Percentiles rank a stretch among this genome's conserved stretches.
phyloP scores from a whole-genome alignment of 495 filamentous ascomycete genomes.

The Tetracladium setigerum region DNA sequence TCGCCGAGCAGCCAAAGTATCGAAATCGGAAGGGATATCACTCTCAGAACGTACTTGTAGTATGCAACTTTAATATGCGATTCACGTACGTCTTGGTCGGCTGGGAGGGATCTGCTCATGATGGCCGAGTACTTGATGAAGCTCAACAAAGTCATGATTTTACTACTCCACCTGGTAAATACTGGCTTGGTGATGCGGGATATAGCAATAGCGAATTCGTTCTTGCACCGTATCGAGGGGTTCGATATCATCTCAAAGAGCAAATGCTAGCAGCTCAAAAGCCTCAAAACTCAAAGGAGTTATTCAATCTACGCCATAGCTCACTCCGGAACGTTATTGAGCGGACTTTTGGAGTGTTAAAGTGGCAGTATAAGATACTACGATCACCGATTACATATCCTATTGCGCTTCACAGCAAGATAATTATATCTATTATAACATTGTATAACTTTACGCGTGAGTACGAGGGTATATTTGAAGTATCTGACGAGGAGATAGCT shows the following conservation, averaged over 20 bases:
- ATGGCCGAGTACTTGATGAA: slow-evolving; percentile 5
- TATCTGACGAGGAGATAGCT: too few relatives aligned
- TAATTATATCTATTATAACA: background rate
- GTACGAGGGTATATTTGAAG: too few relatives aligned
- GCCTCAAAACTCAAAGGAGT: background rate
- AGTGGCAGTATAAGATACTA: slow-evolving; percentile 8
- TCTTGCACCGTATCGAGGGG: slow-evolving; percentile 6
- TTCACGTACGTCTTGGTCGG: slow-evolving; percentile 12
- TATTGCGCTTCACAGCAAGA: background rate
- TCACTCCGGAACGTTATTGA: slow-evolving; percentile 5
- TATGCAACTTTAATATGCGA: slow-evolving; percentile 6
- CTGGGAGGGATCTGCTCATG: slow-evolving; percentile 7
- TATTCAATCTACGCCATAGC: slow-evolving; percentile 14
- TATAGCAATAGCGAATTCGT: background rate
- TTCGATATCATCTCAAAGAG: slow-evolving; percentile 5
- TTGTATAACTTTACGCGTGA: background rate
- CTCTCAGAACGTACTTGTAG: slow-evolving; percentile 8
- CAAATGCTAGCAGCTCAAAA: background rate
- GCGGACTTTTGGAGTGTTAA: slow-evolving; percentile 11
- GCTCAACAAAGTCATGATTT: background rate
- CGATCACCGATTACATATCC: background rate
- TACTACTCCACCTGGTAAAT: background rate
- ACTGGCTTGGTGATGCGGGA: slow-evolving; percentile 11
- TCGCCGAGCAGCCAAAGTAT: background rate
- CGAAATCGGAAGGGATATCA: slow-evolving; percentile 6